A percentile compares a stretch with the other conserved stretches of the same genome.
These are phyloP conservation scores for Scutellaria baicalensis DNA, from an alignment of 257 asterid species.

Conservation along the genomic window DNA sequence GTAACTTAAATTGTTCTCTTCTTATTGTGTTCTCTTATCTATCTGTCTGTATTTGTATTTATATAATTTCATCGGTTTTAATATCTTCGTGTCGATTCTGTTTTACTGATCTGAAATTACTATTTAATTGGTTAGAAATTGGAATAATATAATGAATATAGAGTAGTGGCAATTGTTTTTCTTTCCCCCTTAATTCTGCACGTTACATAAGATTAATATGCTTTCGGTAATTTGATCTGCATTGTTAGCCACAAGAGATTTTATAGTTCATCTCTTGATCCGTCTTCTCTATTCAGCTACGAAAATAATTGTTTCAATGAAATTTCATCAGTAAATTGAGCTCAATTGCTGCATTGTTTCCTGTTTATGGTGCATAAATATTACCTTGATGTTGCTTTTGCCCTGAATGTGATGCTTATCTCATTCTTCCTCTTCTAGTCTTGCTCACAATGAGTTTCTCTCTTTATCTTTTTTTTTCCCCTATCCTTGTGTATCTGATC, in stretches of 20 bases:
- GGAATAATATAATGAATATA: not conserved
- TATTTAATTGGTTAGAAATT: not conserved
- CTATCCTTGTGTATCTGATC: not conserved
- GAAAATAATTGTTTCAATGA: not conserved
- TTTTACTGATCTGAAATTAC: no score
- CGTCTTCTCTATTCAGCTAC: not conserved
- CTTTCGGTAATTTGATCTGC: not conserved
- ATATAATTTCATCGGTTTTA: not conserved
- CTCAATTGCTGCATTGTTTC: no score
- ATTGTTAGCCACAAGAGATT: not conserved
- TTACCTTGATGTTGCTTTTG: no score
- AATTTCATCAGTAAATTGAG: not conserved
- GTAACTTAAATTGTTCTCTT: not conserved
- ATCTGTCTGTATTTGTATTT: no score
- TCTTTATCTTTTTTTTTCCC: not conserved
- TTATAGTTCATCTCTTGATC: not conserved
- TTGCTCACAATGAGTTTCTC: not conserved
- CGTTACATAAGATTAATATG: not conserved
- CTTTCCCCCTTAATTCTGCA: not conserved
- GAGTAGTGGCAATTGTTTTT: not conserved
- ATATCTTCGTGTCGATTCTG: not conserved
- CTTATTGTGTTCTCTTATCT: not conserved
- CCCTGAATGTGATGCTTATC: not conserved
- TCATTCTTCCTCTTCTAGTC: not conserved
- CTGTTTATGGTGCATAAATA: no score